Evolutionary conservation across 441 rosid species (phyloP).

Genomic region (Populus tomentosa): DNA sequence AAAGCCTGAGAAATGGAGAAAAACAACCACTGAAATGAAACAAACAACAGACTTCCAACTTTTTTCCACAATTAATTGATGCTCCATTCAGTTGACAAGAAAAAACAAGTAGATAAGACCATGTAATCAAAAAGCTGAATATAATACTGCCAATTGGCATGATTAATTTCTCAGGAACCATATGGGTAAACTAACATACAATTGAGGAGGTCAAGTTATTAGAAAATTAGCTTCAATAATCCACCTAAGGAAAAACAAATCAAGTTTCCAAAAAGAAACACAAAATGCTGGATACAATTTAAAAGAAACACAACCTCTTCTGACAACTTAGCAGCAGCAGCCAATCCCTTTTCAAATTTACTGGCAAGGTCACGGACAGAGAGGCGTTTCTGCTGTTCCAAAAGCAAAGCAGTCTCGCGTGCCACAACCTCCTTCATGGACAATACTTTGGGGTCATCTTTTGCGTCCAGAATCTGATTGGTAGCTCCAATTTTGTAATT

Average conservation of each 20-base stretch:
- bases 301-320: constrained; percentile 60
- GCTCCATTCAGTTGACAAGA: not conserved
- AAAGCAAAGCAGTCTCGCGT: constrained; percentile 73
- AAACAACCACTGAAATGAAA: not conserved
- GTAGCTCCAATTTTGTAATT: constrained; percentile 72
- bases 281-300: not conserved
- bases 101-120: not conserved
- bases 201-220: not conserved
- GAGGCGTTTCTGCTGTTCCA: constrained; percentile 92
- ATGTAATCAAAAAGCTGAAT: not conserved
- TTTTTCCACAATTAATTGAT: not conserved
- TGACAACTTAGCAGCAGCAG: constrained; percentile 90
- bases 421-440: constrained; percentile 94
- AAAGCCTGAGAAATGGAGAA: constrained; percentile 1
- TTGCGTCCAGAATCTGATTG: constrained; percentile 65
- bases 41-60: not conserved
- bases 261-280: constrained; percentile 1
- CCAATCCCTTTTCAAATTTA: constrained; percentile 89
- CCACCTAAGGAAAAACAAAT: not conserved
- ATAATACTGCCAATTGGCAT: not conserved
- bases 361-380: constrained; percentile 95
- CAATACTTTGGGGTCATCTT: constrained; percentile 62
- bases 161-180: not conserved
- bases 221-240: not conserved
- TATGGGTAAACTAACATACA: not conserved